Evolutionary conservation across 164 flowering plant genomes (phyloP).

Genomic region (Annona squamosa): DNA sequence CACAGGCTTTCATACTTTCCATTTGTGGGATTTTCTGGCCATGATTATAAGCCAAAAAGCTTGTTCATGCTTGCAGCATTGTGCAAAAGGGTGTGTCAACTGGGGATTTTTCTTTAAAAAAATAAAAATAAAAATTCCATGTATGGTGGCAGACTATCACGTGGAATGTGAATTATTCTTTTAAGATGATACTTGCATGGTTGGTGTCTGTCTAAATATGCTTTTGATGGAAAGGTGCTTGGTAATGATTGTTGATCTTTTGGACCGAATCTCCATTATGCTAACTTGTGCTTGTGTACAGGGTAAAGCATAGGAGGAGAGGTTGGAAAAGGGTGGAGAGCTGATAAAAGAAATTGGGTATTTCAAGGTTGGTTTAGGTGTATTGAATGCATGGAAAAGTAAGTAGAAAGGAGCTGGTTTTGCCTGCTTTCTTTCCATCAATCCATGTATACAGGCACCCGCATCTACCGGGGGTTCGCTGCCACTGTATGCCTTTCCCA

Average conservation of each 20-base stretch:
- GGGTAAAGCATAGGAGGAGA: not conserved
- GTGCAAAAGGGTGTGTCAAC: not conserved
- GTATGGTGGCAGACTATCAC: not conserved
- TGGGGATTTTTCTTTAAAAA: not conserved
- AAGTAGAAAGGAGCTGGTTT: slow-evolving; percentile 1
- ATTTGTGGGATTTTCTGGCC: not conserved
- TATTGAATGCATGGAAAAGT: not conserved
- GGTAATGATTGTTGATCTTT: slow-evolving; percentile 1
- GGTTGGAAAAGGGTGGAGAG: not conserved
- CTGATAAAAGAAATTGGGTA: not conserved
- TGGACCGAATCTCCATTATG: slow-evolving; percentile 5
- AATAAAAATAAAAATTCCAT: too few relatives aligned
- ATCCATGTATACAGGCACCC: not conserved
- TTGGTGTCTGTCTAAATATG: not conserved
- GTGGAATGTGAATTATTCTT: not conserved
- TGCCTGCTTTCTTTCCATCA: not conserved
- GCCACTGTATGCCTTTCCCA: not conserved
- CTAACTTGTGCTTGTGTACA: slow-evolving; percentile 2
- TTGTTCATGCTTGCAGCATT: not conserved
- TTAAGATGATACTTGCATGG: not conserved
- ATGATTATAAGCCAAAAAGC: not conserved
- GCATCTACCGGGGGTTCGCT: not conserved
- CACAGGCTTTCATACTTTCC: not conserved
- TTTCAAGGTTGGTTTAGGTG: not conserved
- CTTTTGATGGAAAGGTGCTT: not conserved